These are phyloP conservation scores for Ustilago lituana DNA, from an alignment of 1,284 basidiomycete genomes.

Conservation along the genomic window DNA sequence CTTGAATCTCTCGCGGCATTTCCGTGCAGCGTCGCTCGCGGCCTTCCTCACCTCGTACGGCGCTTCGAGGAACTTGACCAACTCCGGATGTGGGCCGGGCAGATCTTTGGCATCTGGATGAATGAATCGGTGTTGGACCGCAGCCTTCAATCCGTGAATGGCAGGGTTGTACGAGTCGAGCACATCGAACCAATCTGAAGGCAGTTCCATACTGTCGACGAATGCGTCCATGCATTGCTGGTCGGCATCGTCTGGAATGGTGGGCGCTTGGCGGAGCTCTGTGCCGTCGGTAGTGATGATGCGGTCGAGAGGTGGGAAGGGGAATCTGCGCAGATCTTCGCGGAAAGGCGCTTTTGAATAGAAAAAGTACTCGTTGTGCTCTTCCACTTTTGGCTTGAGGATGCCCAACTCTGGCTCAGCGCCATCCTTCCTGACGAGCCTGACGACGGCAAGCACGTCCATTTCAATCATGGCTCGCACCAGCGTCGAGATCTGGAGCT, in stretches of 20 bases:
- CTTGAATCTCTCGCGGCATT: slow-evolving; percentile 35
- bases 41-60: slow-evolving; percentile 74
- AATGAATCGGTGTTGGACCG: slow-evolving; percentile 82
- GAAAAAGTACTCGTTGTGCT: slow-evolving; percentile 51
- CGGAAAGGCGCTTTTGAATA: slow-evolving; percentile 84
- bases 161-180: slow-evolving; percentile 84
- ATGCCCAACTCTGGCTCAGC: slow-evolving; percentile 75
- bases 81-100: slow-evolving; percentile 83
- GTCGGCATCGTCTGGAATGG: slow-evolving; percentile 83
- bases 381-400: slow-evolving; percentile 49
- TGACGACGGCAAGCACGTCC: slow-evolving; percentile 77
- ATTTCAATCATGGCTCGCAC: slow-evolving; percentile 80
- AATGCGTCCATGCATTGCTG: slow-evolving; percentile 83
- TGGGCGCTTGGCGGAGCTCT: slow-evolving; percentile 78
- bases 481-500: slow-evolving; percentile 85
- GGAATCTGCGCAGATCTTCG: slow-evolving; percentile 87
- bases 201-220: slow-evolving; percentile 86
- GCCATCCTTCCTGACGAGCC: slow-evolving; percentile 79
- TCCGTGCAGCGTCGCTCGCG: slow-evolving; percentile 21
- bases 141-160: slow-evolving; percentile 89
- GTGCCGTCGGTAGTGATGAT: slow-evolving; percentile 82
- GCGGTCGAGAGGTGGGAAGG: slow-evolving; percentile 82
- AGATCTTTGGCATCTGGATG: slow-evolving; percentile 80
- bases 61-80: slow-evolving; percentile 83
- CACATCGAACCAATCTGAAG: slow-evolving; percentile 78